A percentile compares a stretch with the other conserved stretches of the same genome.
These are phyloP conservation scores for Alternaria brassicicola DNA, from an alignment of 2,329 filamentous ascomycete species.

Conservation along the genomic window DNA sequence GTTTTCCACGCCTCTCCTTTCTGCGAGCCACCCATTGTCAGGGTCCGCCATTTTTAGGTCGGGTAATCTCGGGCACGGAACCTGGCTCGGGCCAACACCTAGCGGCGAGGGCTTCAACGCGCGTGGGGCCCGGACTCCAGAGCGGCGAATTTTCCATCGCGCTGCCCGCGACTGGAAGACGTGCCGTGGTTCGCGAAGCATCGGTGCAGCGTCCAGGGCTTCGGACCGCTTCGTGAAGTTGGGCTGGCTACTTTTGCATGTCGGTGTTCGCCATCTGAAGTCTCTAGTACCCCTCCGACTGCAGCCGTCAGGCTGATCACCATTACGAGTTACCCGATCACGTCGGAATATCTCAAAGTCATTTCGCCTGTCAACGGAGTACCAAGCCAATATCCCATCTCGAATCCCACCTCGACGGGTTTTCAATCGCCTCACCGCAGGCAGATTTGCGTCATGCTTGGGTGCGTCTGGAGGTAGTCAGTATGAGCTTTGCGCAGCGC, in stretches of 20 bases:
- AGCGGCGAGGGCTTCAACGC: conserved; percentile 12
- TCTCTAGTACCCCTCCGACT: background rate
- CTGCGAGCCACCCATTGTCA: conserved; percentile 9
- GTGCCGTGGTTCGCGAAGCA: conserved; percentile 16
- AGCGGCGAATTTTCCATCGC: conserved; percentile 27
- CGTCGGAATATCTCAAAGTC: background rate
- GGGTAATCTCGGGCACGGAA: conserved; percentile 25
- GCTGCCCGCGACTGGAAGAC: conserved; percentile 19
- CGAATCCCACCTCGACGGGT: background rate
- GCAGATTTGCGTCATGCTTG: background rate
- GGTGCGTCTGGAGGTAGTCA: background rate
- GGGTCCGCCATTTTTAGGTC: conserved; percentile 26
- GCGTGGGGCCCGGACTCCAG: conserved; percentile 23
- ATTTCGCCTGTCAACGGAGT: background rate
- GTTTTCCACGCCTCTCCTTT: conserved; percentile 16
- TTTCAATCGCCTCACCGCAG: background rate
- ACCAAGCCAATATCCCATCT: background rate
- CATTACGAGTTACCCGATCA: background rate
- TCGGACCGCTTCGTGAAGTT: background rate
- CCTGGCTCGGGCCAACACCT: conserved; percentile 24
- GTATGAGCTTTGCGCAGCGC: background rate
- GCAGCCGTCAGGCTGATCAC: background rate
- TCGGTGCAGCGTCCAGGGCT: conserved; percentile 12
- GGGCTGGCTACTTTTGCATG: background rate
- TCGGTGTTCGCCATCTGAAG: background rate